Percentiles rank a stretch among this genome's conserved stretches.
Conservation (phyloP, 2,329 filamentous ascomycete species). For the Aspergillus awamori region DNA sequence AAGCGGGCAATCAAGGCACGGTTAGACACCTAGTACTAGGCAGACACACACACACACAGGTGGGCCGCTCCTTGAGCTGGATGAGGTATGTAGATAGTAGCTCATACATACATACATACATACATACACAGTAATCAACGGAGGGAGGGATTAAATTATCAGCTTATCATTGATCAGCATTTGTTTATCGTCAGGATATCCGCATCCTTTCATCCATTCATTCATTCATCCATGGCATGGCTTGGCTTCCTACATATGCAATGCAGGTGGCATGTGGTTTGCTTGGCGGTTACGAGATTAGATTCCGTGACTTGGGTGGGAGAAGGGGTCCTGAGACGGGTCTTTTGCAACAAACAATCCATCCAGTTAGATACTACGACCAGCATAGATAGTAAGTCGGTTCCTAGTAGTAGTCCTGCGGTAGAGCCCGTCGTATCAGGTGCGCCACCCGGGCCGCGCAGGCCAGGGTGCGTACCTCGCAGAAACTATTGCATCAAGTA, state of each 20-base stretch:
- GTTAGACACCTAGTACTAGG: not conserved
- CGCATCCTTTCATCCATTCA: not conserved
- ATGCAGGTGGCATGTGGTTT: conserved; percentile 1
- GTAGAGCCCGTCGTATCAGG: conserved; percentile 5
- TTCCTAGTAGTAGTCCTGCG: no score
- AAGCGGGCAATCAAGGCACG: not conserved
- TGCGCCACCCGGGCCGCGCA: not conserved
- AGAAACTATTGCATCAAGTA: not conserved
- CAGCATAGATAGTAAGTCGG: no score
- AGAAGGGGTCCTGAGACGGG: no score
- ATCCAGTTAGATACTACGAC: no score
- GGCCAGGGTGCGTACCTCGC: not conserved
- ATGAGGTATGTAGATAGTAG: no score
- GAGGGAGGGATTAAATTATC: not conserved
- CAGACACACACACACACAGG: not conserved
- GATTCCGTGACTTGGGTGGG: not conserved
- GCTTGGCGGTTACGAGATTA: not conserved
- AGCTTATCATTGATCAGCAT: not conserved
- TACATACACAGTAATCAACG: no score
- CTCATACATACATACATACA: no score
- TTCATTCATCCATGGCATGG: not conserved
- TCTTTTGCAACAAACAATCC: no score
- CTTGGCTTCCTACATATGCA: conserved; percentile 5
- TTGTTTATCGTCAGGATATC: not conserved
- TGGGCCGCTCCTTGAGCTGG: no score